phyloP scores from a whole-genome alignment of 192 early-diverging fungal species.

The Coemansia sp. region DNA sequence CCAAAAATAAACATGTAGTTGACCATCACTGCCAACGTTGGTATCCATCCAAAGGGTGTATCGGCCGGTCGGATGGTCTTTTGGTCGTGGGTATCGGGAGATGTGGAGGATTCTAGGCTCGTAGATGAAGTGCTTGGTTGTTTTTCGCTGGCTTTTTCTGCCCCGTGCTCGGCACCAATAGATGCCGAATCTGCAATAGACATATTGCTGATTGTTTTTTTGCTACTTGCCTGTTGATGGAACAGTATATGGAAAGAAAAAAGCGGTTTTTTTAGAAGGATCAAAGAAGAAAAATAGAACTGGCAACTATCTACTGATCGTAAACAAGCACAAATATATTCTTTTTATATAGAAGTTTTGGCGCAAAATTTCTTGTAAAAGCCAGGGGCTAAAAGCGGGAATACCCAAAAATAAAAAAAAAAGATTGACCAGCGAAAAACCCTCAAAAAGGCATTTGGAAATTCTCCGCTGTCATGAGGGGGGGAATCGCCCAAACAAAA shows the following conservation, averaged over 20 bases:
- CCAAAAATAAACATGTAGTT: conserved; percentile 55
- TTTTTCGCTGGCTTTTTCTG: not conserved
- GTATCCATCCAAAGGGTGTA: conserved; percentile 41
- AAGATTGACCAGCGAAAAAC: too few relatives aligned
- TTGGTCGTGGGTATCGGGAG: not conserved
- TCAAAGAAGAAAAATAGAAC: not conserved
- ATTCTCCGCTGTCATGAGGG: not conserved
- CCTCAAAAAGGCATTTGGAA: not conserved
- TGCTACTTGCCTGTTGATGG: not conserved
- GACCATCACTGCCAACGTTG: conserved; percentile 51
- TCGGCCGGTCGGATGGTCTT: conserved; percentile 25
- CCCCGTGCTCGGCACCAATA: not conserved
- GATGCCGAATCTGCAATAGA: conserved; percentile 1
- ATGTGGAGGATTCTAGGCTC: not conserved
- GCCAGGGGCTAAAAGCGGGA: not conserved
- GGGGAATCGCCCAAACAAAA: not conserved
- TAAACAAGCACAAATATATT: not conserved
- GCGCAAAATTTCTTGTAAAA: not conserved
- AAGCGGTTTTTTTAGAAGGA: not conserved
- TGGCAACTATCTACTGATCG: too few relatives aligned
- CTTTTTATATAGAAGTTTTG: conserved; percentile 1
- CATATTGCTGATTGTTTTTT: not conserved
- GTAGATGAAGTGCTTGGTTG: conserved; percentile 17
- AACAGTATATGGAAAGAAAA: not conserved
- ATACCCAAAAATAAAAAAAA: not conserved